These are phyloP conservation scores for Emmonsiellopsis sp. DNA, from an alignment of 2,329 filamentous ascomycete genomes.

Conservation along the genomic window DNA sequence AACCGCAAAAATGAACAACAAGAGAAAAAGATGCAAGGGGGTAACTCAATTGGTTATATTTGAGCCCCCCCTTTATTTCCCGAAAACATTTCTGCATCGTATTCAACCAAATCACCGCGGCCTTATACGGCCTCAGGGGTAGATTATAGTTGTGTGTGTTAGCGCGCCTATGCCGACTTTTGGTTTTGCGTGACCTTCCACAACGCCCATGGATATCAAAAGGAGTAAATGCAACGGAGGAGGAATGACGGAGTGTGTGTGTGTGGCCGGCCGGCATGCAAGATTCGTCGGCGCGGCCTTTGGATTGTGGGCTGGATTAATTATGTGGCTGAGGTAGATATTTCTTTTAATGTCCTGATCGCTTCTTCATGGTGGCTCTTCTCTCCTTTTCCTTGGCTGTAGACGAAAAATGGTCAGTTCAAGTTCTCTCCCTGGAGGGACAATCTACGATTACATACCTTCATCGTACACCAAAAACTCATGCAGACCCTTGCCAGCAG, in stretches of 20 bases:
- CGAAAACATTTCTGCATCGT: neutral
- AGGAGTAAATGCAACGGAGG: conserved; percentile 7
- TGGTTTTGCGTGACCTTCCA: neutral
- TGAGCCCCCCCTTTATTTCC: neutral
- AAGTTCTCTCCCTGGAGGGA: neutral
- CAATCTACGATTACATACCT: conserved; percentile 40
- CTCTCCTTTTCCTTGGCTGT: conserved; percentile 59
- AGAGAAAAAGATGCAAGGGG: neutral
- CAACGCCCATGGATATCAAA: conserved; percentile 31
- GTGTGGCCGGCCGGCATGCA: neutral
- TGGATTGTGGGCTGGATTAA: neutral
- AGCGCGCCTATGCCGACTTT: conserved; percentile 16
- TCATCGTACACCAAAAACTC: conserved; percentile 87
- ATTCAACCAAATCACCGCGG: neutral
- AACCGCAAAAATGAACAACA: neutral
- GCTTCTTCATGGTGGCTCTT: conserved; percentile 56
- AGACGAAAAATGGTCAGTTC: conserved; percentile 6
- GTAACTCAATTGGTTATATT: neutral
- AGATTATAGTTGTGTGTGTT: neutral
- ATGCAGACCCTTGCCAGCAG: conserved; percentile 73
- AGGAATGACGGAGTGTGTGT: neutral
- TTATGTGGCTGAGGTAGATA: neutral
- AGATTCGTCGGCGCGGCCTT: neutral
- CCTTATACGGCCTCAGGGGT: neutral
- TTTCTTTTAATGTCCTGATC: conserved; percentile 35